Evolutionary conservation across 2,329 filamentous ascomycete species (phyloP).

Genomic region (Arthrobotrys sphaeroides): DNA sequence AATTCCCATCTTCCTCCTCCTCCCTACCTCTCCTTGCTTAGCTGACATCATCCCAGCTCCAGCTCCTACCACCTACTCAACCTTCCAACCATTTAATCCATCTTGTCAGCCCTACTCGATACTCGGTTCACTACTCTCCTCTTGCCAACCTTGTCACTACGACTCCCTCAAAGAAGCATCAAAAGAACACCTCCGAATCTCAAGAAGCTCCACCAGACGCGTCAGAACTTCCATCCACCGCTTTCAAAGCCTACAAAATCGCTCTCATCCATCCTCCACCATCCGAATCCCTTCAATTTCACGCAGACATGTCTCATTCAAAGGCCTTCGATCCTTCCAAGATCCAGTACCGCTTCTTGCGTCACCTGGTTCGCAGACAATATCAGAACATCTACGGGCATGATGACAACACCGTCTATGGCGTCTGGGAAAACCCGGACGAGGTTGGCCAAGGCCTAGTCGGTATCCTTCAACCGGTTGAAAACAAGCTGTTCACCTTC

Average conservation of each 20-base stretch:
- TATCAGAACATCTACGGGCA: slow-evolving; percentile 52
- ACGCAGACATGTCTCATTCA: slow-evolving; percentile 36
- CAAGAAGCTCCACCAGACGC: slow-evolving; percentile 1
- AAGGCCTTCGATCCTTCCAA: slow-evolving; percentile 50
- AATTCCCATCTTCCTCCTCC: neutral
- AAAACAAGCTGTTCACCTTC: slow-evolving; percentile 51
- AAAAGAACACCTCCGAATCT: neutral
- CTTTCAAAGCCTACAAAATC: slow-evolving; percentile 53
- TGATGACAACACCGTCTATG: slow-evolving; percentile 43
- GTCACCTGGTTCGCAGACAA: slow-evolving; percentile 43
- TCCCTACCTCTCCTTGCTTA: neutral
- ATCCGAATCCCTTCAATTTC: slow-evolving; percentile 15
- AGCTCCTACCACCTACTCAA: slow-evolving; percentile 20
- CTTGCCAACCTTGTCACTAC: slow-evolving; percentile 46
- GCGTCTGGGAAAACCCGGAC: slow-evolving; percentile 25
- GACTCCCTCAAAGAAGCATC: slow-evolving; percentile 28
- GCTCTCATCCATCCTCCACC: slow-evolving; percentile 43
- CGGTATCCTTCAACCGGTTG: slow-evolving; percentile 37
- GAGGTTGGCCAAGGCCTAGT: slow-evolving; percentile 37
- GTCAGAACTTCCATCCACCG: neutral
- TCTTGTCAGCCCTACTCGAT: slow-evolving; percentile 31
- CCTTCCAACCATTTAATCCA: neutral
- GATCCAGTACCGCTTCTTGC: slow-evolving; percentile 44
- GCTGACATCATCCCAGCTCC: slow-evolving; percentile 14
- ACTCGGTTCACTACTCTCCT: slow-evolving; percentile 44